phyloP scores from a whole-genome alignment of 2,329 filamentous ascomycete species.

The Cordyceps fumosorosea region DNA sequence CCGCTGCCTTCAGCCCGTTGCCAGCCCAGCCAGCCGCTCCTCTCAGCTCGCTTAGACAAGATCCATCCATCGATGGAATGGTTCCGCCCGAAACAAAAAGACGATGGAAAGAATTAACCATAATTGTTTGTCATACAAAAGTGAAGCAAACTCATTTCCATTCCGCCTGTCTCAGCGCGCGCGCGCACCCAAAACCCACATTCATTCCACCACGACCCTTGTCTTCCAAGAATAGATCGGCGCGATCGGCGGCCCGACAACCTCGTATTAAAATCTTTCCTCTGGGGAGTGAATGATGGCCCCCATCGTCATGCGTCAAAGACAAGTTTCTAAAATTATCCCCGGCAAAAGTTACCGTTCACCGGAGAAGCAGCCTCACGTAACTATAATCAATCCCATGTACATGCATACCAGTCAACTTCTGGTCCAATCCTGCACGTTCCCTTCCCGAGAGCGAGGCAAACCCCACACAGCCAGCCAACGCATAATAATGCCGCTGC shows the following conservation, averaged over 20 bases:
- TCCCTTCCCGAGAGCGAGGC: neutral
- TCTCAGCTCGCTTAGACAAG: neutral
- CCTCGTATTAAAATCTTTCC: neutral
- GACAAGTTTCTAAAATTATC: neutral
- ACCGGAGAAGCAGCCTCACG: neutral
- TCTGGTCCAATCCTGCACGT: neutral
- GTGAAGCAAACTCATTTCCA: neutral
- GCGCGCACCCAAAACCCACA: too few species aligned
- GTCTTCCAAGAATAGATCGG: conserved; percentile 9
- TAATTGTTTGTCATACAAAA: neutral
- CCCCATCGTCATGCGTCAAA: neutral
- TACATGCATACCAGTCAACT: neutral
- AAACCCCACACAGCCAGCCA: neutral
- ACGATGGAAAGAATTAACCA: neutral
- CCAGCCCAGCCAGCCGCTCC: neutral
- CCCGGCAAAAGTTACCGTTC: neutral
- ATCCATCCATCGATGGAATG: neutral
- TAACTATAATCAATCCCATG: too few species aligned
- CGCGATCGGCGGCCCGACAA: conserved; percentile 8
- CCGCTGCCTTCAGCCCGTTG: neutral
- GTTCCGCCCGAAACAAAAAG: neutral
- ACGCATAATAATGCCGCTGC: neutral
- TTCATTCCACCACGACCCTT: neutral
- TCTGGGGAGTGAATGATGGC: neutral
- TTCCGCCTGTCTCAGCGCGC: neutral